Percentiles rank a stretch among this genome's conserved stretches.
phyloP scores from a whole-genome alignment of 2,329 filamentous ascomycete species.

The Pestalotiopsis sp. region DNA sequence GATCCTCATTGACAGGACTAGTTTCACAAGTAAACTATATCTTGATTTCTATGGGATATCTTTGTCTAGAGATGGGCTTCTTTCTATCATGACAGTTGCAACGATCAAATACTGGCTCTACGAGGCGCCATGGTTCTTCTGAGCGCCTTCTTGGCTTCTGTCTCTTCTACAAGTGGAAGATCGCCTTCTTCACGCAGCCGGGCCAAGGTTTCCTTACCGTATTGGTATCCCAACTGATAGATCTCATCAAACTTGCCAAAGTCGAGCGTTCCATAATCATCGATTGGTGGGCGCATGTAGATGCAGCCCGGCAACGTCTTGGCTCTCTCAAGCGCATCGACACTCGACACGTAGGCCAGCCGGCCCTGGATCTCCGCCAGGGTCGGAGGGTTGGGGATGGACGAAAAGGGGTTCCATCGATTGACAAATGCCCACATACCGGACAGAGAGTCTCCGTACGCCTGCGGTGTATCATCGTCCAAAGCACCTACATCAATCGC shows the following conservation, averaged over 20 bases:
- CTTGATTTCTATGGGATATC: background rate
- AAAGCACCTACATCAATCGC: constrained; percentile 92
- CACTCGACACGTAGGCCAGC: constrained; percentile 90
- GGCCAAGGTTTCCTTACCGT: constrained; percentile 78
- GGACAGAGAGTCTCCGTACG: constrained; percentile 90
- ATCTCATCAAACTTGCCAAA: constrained; percentile 99
- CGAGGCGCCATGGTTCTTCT: constrained; percentile 79
- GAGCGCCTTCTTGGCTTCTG: constrained; percentile 75
- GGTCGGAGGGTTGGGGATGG: constrained; percentile 87
- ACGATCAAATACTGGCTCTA: constrained; percentile 69
- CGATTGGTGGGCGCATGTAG: constrained; percentile 95
- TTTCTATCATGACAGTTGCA: background rate
- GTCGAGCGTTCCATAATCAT: constrained; percentile 90
- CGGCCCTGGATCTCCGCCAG: constrained; percentile 94
- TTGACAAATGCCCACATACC: constrained; percentile 95
- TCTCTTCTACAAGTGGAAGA: constrained; percentile 70
- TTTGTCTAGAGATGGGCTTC: background rate
- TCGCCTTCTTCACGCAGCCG: constrained; percentile 78
- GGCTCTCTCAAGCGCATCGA: constrained; percentile 90
- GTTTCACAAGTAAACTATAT: background rate
- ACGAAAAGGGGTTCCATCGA: constrained; percentile 94
- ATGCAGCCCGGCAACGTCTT: constrained; percentile 89
- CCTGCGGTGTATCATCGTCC: constrained; percentile 89
- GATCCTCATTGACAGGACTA: background rate
- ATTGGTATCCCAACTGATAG: constrained; percentile 85